Evolutionary conservation across 2,329 filamentous ascomycete genomes (phyloP).

Genomic region (Talaromyces amestolkiae): DNA sequence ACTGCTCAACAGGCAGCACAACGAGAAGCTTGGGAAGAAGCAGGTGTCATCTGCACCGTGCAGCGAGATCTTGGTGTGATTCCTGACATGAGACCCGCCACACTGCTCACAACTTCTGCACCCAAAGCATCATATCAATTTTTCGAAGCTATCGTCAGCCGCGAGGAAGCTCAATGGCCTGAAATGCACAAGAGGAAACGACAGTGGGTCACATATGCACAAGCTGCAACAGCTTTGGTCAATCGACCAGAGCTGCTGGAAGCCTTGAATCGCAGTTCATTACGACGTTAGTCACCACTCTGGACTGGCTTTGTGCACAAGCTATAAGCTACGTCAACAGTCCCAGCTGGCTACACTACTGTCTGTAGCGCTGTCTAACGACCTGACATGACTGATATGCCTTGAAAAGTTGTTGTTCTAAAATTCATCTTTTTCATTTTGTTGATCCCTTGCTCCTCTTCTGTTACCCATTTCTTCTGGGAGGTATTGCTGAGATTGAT

Average conservation of each 20-base stretch:
- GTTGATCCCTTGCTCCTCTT: conserved; percentile 7
- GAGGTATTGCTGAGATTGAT: conserved; percentile 6
- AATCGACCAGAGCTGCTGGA: conserved; percentile 83
- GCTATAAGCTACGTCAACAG: conserved; percentile 1
- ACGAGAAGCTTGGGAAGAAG: conserved; percentile 97
- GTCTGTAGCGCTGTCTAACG: conserved; percentile 18
- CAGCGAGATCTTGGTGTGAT: conserved; percentile 84
- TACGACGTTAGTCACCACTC: conserved; percentile 49
- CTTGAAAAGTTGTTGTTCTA: conserved; percentile 17
- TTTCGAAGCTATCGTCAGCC: conserved; percentile 79
- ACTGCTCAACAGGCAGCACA: conserved; percentile 78
- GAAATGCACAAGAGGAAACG: conserved; percentile 89
- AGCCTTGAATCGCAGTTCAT: conserved; percentile 76
- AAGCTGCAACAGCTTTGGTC: conserved; percentile 75
- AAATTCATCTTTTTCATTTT: conserved; percentile 10
- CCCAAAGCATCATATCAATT: conserved; percentile 65
- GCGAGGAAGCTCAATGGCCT: conserved; percentile 85
- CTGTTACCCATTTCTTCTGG: neutral
- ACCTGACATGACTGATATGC: conserved; percentile 21
- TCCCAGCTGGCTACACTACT: conserved; percentile 18
- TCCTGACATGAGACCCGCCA: conserved; percentile 67
- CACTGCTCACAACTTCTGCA: conserved; percentile 54
- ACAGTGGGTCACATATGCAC: conserved; percentile 81
- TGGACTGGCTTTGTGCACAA: neutral
- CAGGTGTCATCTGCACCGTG: conserved; percentile 82